Percentiles rank a stretch among this genome's conserved stretches.
phyloP scores from a whole-genome alignment of 208 protist species.

The Trypanosoma avium region DNA sequence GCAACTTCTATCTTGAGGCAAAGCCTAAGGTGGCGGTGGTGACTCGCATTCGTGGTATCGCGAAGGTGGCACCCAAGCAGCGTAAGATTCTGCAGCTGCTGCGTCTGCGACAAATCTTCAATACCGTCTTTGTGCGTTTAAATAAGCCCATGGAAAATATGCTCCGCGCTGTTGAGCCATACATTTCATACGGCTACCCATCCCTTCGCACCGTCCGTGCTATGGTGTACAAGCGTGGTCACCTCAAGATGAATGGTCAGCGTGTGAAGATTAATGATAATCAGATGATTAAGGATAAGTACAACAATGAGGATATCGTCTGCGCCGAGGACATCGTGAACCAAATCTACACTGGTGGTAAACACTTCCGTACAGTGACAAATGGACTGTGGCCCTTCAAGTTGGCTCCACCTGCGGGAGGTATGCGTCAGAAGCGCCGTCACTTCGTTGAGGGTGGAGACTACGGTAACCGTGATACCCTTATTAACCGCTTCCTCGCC shows the following conservation, averaged over 20 bases:
- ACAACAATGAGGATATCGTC: conserved; percentile 95
- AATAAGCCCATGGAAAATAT: conserved; percentile 99
- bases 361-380: conserved; percentile 98
- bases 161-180: conserved; percentile 98
- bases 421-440: conserved; percentile 95
- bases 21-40: conserved; percentile 99
- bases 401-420: conserved; percentile 94
- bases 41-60: conserved; percentile 99
- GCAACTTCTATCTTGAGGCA: conserved; percentile 97
- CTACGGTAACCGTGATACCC: conserved; percentile 98
- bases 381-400: conserved; percentile 99
- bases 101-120: conserved; percentile 99
- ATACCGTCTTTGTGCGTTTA: conserved; percentile 98
- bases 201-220: conserved; percentile 96
- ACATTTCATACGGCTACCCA: conserved; percentile 99
- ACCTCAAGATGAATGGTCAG: conserved; percentile 97
- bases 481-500: conserved; percentile 98
- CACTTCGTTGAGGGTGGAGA: conserved; percentile 99
- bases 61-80: conserved; percentile 96
- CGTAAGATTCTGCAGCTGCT: conserved; percentile 99
- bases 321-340: conserved; percentile 99
- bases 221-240: conserved; percentile 99
- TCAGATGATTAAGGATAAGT: conserved; percentile 94
- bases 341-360: conserved; percentile 99
- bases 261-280: conserved; percentile 97